These are phyloP conservation scores for Lepidopterella palustris DNA, from an alignment of 495 filamentous ascomycete genomes.

Conservation along the genomic window DNA sequence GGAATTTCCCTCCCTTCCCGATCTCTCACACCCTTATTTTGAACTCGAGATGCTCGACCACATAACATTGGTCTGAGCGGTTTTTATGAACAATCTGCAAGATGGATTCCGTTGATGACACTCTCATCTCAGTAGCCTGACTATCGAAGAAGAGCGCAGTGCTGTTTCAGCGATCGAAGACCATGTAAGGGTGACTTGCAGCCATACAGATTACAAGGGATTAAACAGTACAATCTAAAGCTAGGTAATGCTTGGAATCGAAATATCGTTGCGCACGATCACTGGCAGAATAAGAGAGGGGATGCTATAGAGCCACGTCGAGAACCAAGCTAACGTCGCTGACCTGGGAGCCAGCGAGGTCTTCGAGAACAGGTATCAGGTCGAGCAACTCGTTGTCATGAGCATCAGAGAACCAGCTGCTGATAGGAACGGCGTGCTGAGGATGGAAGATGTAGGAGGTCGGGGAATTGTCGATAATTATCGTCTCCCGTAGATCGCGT, in stretches of 20 bases:
- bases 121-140: too few relatives aligned
- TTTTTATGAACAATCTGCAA: too few relatives aligned
- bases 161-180: neutral
- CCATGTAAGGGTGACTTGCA: neutral
- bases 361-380: conserved; percentile 96
- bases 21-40: too few relatives aligned
- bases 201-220: neutral
- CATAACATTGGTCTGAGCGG: too few relatives aligned
- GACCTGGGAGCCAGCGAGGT: conserved; percentile 80
- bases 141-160: too few relatives aligned
- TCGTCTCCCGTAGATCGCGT: conserved; percentile 91
- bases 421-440: conserved; percentile 97
- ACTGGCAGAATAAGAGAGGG: neutral
- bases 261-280: neutral
- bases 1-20: too few relatives aligned
- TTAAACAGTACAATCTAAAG: conserved; percentile 12
- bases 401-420: conserved; percentile 99
- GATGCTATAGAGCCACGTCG: conserved; percentile 75
- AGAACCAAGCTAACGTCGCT: conserved; percentile 95
- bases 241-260: conserved; percentile 2
- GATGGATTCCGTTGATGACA: too few relatives aligned
- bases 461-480: conserved; percentile 99
- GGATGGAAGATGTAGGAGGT: conserved; percentile 99
- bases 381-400: conserved; percentile 99
- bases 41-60: too few relatives aligned